phyloP scores from a whole-genome alignment of 2,329 filamentous ascomycete genomes.

The Calcarisporium arbuscula region DNA sequence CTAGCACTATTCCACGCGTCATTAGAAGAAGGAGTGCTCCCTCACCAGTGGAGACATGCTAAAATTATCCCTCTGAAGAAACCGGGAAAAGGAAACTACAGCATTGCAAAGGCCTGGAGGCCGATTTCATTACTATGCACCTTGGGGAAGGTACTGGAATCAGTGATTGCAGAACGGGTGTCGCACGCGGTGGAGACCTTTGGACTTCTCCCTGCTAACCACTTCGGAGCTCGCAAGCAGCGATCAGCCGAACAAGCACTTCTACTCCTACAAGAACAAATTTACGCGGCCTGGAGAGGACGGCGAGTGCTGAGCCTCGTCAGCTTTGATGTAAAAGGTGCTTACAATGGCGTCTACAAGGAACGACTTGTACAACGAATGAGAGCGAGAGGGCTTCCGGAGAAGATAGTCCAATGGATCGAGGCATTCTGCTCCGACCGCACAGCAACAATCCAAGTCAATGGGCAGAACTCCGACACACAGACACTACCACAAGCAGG shows the following conservation, averaged over 20 bases:
- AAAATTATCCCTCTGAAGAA: conserved; percentile 23
- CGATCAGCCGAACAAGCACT: not conserved
- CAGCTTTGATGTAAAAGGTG: conserved; percentile 33
- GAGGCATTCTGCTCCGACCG: conserved; percentile 18
- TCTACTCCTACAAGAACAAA: conserved; percentile 6
- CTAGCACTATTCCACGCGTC: conserved; percentile 6
- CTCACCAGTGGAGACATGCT: conserved; percentile 9
- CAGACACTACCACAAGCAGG: conserved; percentile 15
- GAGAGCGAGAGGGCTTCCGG: conserved; percentile 15
- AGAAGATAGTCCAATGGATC: conserved; percentile 12
- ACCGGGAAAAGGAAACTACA: conserved; percentile 18
- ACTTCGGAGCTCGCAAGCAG: conserved; percentile 3
- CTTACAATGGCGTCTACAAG: conserved; percentile 32
- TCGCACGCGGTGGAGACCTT: too few relatives aligned
- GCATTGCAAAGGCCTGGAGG: conserved; percentile 16
- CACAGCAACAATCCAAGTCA: conserved; percentile 15
- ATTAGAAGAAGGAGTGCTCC: conserved; percentile 7
- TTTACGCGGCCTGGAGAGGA: conserved; percentile 9
- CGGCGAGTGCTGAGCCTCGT: conserved; percentile 23
- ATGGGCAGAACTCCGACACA: conserved; percentile 12
- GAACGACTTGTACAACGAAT: conserved; percentile 18
- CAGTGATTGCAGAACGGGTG: conserved; percentile 5
- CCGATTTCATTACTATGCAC: conserved; percentile 19
- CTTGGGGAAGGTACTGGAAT: too few relatives aligned
- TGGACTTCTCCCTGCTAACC: too few relatives aligned